Evolutionary conservation across 2,329 filamentous ascomycete genomes (phyloP).

Genomic region (Fusarium foetens): DNA sequence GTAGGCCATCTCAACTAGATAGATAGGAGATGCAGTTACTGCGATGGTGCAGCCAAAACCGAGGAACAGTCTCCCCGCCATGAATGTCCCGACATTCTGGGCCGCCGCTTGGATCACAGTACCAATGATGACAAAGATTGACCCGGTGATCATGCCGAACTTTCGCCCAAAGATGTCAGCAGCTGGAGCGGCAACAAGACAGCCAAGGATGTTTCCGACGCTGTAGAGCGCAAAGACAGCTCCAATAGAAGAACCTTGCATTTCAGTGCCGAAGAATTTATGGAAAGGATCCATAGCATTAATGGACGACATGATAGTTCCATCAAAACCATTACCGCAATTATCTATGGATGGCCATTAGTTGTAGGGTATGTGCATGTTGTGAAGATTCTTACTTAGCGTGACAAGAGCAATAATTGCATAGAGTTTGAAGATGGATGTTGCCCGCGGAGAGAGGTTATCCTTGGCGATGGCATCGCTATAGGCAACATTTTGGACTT

Average conservation of each 20-base stretch:
- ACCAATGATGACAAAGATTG: neutral
- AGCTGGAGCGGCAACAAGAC: neutral
- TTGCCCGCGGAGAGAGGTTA: neutral
- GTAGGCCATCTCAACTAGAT: slow-evolving; percentile 2
- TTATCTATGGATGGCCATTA: neutral
- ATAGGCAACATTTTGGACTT: neutral
- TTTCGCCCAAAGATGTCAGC: neutral
- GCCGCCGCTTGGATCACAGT: neutral
- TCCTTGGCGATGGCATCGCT: slow-evolving; percentile 7
- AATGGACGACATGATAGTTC: neutral
- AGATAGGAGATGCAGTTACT: neutral
- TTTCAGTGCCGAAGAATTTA: neutral
- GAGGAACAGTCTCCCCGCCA: neutral
- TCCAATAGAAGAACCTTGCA: neutral
- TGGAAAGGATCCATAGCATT: slow-evolving; percentile 5
- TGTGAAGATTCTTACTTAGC: neutral
- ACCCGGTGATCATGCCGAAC: neutral
- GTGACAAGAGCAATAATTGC: neutral
- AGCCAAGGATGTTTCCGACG: neutral
- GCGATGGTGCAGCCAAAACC: neutral
- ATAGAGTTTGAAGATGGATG: neutral
- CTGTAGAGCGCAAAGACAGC: neutral
- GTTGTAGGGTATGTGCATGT: no score
- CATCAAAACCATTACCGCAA: neutral
- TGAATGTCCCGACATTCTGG: neutral